Evolutionary conservation across 2,329 filamentous ascomycete species (phyloP).

Genomic region (Sporothrix inflata): DNA sequence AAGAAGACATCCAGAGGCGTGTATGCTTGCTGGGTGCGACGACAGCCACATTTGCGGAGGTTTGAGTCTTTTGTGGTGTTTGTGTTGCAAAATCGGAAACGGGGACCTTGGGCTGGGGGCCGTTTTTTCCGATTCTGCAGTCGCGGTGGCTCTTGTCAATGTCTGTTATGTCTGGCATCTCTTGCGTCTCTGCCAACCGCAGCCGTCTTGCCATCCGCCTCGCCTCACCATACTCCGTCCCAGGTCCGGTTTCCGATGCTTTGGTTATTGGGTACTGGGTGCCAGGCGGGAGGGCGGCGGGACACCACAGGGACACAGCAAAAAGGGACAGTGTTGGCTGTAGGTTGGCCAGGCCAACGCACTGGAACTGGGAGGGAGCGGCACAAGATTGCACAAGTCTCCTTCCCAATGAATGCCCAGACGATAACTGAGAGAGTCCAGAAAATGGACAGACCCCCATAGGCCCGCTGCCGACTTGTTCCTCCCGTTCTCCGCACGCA

Average conservation of each 20-base stretch:
- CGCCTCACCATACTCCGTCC: too few species aligned
- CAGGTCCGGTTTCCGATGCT: slow-evolving; percentile 10
- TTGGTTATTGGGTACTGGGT: slow-evolving; percentile 2
- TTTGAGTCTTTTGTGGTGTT: neutral
- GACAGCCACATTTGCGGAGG: too few species aligned
- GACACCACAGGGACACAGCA: neutral
- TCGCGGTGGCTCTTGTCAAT: neutral
- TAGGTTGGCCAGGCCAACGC: neutral
- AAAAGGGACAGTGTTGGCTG: neutral
- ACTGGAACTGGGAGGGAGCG: neutral
- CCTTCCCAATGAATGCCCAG: neutral
- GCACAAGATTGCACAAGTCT: neutral
- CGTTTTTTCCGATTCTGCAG: neutral
- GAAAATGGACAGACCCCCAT: neutral
- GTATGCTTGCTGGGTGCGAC: too few species aligned
- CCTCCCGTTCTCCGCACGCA: neutral
- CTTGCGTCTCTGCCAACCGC: neutral
- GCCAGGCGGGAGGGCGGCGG: neutral
- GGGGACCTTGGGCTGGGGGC: neutral
- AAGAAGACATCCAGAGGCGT: too few species aligned
- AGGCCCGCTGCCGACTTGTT: neutral
- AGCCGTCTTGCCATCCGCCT: neutral
- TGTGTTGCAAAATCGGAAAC: neutral
- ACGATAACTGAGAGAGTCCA: neutral
- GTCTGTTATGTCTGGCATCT: neutral